A percentile compares a stretch with the other conserved stretches of the same genome.
These are phyloP conservation scores for Volvariella surrecta DNA, from an alignment of 1,284 basidiomycete species.

Conservation along the genomic window DNA sequence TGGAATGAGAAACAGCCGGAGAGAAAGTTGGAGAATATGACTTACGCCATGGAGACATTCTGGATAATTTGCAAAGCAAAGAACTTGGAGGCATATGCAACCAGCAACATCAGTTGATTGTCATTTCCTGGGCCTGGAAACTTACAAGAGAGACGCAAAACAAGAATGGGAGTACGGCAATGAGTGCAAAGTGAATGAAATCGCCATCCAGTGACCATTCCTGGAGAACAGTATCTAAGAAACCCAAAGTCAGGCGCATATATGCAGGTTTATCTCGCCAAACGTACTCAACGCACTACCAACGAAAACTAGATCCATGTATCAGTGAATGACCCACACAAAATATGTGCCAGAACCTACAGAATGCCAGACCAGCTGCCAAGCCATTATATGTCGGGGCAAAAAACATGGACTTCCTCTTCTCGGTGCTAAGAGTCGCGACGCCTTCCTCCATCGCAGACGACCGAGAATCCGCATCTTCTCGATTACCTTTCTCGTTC, in stretches of 20 bases:
- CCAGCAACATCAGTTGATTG: too few species aligned
- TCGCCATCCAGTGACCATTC: slow-evolving; percentile 62
- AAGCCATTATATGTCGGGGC: slow-evolving; percentile 75
- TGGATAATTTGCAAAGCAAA: slow-evolving; percentile 61
- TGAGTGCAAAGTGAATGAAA: slow-evolving; percentile 54
- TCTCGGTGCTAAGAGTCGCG: background rate
- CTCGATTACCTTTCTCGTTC: slow-evolving; percentile 11
- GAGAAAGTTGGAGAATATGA: slow-evolving; percentile 10
- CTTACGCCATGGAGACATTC: slow-evolving; percentile 51
- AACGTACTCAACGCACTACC: slow-evolving; percentile 40
- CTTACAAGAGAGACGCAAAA: slow-evolving; percentile 66
- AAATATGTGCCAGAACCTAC: slow-evolving; percentile 24
- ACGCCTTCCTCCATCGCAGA: slow-evolving; percentile 8
- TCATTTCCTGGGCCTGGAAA: background rate
- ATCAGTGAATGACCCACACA: background rate
- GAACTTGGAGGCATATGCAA: slow-evolving; percentile 32
- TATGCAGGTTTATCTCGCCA: slow-evolving; percentile 9
- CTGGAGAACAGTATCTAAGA: slow-evolving; percentile 44
- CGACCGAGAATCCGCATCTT: slow-evolving; percentile 12
- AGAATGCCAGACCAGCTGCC: slow-evolving; percentile 51
- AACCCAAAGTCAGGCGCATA: slow-evolving; percentile 12
- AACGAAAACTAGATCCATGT: slow-evolving; percentile 28
- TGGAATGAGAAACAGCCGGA: background rate
- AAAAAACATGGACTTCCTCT: slow-evolving; percentile 35
- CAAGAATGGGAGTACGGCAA: slow-evolving; percentile 53